phyloP scores from a whole-genome alignment of 768 basidiomycete genomes.

The Calocera viscosa region DNA sequence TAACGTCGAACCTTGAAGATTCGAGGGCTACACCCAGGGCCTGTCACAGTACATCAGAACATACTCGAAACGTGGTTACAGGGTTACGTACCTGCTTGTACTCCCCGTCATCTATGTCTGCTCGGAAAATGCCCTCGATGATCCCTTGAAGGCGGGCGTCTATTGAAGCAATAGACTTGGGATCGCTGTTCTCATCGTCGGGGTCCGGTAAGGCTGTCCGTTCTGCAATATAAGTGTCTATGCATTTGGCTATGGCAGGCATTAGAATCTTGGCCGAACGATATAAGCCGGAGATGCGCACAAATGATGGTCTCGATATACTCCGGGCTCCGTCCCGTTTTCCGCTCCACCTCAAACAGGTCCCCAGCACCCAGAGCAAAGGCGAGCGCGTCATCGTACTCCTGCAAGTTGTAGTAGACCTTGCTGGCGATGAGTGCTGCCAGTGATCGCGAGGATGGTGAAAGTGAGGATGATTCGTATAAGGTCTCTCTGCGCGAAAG shows the following conservation, averaged over 20 bases:
- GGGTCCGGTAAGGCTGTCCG: neutral
- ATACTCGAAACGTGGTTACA: too few relatives aligned
- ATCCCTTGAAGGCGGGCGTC: conserved; percentile 70
- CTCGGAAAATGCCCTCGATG: conserved; percentile 77
- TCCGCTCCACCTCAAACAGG: conserved; percentile 68
- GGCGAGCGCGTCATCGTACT: conserved; percentile 88
- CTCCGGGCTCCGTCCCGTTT: conserved; percentile 55
- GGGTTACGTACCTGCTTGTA: conserved; percentile 57
- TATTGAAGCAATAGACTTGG: conserved; percentile 27
- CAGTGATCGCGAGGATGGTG: conserved; percentile 58
- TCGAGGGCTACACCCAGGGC: conserved; percentile 94
- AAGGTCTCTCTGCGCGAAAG: conserved; percentile 60
- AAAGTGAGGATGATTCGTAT: conserved; percentile 70
- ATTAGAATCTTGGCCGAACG: neutral
- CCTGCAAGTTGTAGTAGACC: conserved; percentile 92
- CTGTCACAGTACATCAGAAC: conserved; percentile 29
- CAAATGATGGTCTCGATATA: conserved; percentile 91
- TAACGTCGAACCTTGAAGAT: conserved; percentile 74
- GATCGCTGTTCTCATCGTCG: neutral
- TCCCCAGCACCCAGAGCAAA: conserved; percentile 85
- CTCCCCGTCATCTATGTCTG: conserved; percentile 79
- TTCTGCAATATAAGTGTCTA: conserved; percentile 74
- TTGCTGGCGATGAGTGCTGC: conserved; percentile 94
- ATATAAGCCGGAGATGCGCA: conserved; percentile 34
- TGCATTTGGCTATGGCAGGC: conserved; percentile 65